Conservation (phyloP, 129 eudicot species). For the Lactuca sativa region DNA sequence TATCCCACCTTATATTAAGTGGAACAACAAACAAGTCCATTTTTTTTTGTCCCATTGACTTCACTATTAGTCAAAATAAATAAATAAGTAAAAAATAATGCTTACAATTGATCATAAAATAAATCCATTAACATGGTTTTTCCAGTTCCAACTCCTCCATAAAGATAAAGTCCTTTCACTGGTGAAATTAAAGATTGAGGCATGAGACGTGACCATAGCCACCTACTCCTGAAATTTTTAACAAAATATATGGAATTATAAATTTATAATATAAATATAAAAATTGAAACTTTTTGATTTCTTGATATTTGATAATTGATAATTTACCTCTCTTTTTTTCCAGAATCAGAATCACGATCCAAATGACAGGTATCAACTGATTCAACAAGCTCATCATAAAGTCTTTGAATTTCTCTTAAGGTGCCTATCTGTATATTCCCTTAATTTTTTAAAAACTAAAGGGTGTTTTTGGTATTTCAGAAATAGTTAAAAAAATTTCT, state of each 20-base stretch:
- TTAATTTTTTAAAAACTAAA: not conserved
- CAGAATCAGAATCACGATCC: constrained; percentile 82
- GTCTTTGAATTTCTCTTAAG: constrained; percentile 83
- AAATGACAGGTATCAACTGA: constrained; percentile 73
- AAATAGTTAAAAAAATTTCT: constrained; percentile 12
- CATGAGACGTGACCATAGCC: constrained; percentile 96
- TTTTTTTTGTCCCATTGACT: too few relatives aligned
- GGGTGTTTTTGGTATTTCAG: constrained; percentile 2
- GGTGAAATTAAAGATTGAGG: constrained; percentile 80
- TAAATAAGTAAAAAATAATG: not conserved
- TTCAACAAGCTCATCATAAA: constrained; percentile 84
- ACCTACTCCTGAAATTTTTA: constrained; percentile 71
- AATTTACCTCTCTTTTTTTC: constrained; percentile 71
- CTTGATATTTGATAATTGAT: constrained; percentile 5
- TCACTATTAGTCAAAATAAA: too few relatives aligned
- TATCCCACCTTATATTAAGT: too few relatives aligned
- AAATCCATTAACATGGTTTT: constrained; percentile 99
- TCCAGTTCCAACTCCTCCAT: constrained; percentile 99
- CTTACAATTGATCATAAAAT: constrained; percentile 86
- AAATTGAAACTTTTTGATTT: not conserved
- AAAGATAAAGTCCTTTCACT: constrained; percentile 92
- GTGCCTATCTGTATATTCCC: constrained; percentile 59
- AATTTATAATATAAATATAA: not conserved
- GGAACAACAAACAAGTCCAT: too few relatives aligned
- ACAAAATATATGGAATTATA: not conserved